Evolutionary conservation across 345 rosid species (phyloP).

Genomic region (Gossypium herbaceum): DNA sequence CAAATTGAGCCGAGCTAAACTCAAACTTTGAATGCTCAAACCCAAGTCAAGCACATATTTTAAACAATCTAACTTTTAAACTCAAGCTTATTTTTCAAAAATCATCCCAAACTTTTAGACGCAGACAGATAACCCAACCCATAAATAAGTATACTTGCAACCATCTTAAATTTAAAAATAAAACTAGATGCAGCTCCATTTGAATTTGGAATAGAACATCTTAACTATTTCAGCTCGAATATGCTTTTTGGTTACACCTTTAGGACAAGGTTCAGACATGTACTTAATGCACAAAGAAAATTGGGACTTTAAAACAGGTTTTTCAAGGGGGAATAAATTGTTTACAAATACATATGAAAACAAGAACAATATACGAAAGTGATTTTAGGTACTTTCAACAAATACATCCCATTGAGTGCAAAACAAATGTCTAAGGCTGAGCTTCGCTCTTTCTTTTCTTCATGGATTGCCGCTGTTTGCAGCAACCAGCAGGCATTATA

Average conservation of each 20-base stretch:
- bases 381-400: neutral
- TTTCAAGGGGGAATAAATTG: neutral
- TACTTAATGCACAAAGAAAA: neutral
- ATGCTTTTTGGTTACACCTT: no score
- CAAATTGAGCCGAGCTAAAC: rapidly evolving
- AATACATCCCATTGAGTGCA: slow-evolving; percentile 3
- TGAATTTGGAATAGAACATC: no score
- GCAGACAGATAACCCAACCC: no score
- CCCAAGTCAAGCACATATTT: no score
- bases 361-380: neutral
- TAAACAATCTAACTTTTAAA: no score
- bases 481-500: neutral
- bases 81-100: no score
- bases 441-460: slow-evolving; percentile 2
- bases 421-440: neutral
- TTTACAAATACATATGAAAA: neutral
- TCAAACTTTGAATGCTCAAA: no score
- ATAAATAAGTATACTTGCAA: no score
- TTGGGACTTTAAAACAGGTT: neutral
- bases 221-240: no score
- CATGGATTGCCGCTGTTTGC: neutral
- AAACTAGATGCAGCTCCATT: neutral
- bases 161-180: no score
- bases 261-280: neutral
- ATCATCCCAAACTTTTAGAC: no score